A percentile compares a stretch with the other conserved stretches of the same genome.
Evolutionary conservation across 2,329 filamentous ascomycete genomes (phyloP).

Genomic region (Chrysosphaeria jannelii): DNA sequence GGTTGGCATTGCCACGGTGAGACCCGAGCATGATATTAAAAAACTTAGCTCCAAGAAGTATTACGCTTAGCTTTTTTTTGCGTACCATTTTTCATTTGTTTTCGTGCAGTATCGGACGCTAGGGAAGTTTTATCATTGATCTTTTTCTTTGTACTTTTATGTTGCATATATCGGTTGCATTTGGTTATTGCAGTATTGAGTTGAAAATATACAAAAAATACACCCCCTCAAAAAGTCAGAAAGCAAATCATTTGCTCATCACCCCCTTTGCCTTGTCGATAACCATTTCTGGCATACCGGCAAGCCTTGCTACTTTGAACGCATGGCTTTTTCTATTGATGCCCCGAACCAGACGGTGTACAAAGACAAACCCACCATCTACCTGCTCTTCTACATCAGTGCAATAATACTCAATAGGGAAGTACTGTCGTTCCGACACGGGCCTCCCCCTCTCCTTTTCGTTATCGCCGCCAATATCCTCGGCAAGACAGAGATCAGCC

Average conservation of each 20-base stretch:
- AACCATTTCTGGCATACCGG: constrained; percentile 46
- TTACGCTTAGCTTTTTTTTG: too few relatives aligned
- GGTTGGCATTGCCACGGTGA: too few relatives aligned
- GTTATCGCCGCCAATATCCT: too few relatives aligned
- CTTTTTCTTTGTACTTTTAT: background rate
- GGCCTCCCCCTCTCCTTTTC: constrained; percentile 8
- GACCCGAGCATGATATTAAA: too few relatives aligned
- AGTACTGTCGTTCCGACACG: constrained; percentile 8
- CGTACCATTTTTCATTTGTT: too few relatives aligned
- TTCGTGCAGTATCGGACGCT: too few relatives aligned
- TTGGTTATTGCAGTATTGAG: too few relatives aligned
- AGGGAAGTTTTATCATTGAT: too few relatives aligned
- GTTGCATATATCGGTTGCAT: background rate
- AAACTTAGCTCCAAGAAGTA: too few relatives aligned
- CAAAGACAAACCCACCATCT: constrained; percentile 39
- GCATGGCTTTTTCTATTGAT: constrained; percentile 75
- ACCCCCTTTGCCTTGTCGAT: constrained; percentile 35
- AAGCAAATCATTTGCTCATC: too few relatives aligned
- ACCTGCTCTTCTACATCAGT: constrained; percentile 62
- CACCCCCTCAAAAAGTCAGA: too few relatives aligned
- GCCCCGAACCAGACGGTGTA: constrained; percentile 53
- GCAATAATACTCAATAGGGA: constrained; percentile 42
- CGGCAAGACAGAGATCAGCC: constrained; percentile 39
- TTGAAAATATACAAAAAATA: too few relatives aligned
- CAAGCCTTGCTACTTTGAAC: constrained; percentile 72